These are phyloP conservation scores for Podila epigama DNA, from an alignment of 192 early-diverging fungal genomes.

Conservation along the genomic window DNA sequence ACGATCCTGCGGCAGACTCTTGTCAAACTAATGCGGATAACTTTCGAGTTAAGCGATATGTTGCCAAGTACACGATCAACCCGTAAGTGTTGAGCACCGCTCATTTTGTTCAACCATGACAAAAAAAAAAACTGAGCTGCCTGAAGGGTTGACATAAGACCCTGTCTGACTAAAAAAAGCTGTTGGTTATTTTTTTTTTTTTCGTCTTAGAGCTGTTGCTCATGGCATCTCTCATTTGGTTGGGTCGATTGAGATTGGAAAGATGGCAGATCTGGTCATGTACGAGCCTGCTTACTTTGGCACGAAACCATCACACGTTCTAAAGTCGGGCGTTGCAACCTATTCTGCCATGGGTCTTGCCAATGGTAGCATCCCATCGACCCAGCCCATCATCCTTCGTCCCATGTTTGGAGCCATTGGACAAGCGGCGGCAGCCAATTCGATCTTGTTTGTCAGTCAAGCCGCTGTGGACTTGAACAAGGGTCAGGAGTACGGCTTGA, in stretches of 20 bases:
- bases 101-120: neutral
- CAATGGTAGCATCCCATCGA: slow-evolving; percentile 95
- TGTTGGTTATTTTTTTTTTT: neutral
- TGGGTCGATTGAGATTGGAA: slow-evolving; percentile 93
- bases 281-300: slow-evolving; percentile 90
- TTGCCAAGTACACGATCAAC: slow-evolving; percentile 99
- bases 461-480: slow-evolving; percentile 69
- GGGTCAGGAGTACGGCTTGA: slow-evolving; percentile 65
- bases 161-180: neutral
- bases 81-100: slow-evolving; percentile 65
- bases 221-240: slow-evolving; percentile 88
- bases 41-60: slow-evolving; percentile 87
- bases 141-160: neutral
- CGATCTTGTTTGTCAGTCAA: slow-evolving; percentile 84
- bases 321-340: slow-evolving; percentile 91
- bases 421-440: slow-evolving; percentile 64
- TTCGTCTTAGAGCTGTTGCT: slow-evolving; percentile 74
- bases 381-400: slow-evolving; percentile 84
- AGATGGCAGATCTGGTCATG: slow-evolving; percentile 93
- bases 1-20: slow-evolving; percentile 28
- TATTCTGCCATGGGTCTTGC: slow-evolving; percentile 92
- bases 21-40: slow-evolving; percentile 75
- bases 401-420: slow-evolving; percentile 87
- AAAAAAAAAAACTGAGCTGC: too few species aligned
- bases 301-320: slow-evolving; percentile 80